Evolutionary conservation across 2,329 filamentous ascomycete species (phyloP), one percentile per base, ranked within the genome.

Genomic region (Cladosporium sp.): DNA sequence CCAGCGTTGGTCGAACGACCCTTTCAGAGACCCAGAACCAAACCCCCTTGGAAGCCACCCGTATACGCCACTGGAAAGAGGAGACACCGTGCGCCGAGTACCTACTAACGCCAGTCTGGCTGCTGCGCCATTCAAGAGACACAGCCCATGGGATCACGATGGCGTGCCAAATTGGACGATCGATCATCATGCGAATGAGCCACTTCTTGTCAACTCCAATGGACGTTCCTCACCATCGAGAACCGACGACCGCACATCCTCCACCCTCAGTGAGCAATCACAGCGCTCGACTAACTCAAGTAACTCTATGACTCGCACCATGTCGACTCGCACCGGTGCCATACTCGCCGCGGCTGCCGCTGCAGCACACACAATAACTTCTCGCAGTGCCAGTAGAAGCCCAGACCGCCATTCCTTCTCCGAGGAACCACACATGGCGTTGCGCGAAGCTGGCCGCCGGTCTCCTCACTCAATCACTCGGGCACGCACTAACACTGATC

Each of bases 201-300:
- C 62, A 21, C 29, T 64, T 16, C 64, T 68, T 1, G 57, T 65
- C 26, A 60, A 69, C 29, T 64, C 69, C 2, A 68, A 68, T 14
- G 78, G 82, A 3, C 77, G 78, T 14, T 64, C 76, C 1, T 85
- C 84, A 1, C 81, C 83, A 0, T 79, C 82, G 2, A 84, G 83
- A 67, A 82, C 79, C 35, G 84, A 86, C 49, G 84, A 87, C 40
- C 81, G 85, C 23, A 88, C 85, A 2, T 80, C 80, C 3, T 87
- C 85, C 0, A 84, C 82, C 33, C 76, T 88, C 3, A 87, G 84
- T 64, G 85, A 87, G 14, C 76, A 76, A 10, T 86, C 84, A 26
- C 75, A 76, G 5, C 74, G 74, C 6, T 83, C 82, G 5, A 75
- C 75, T 49, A 67, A 80, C 0, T 84, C 83, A 2, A 72, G 68